Evolutionary conservation across 2,329 filamentous ascomycete genomes (phyloP).

Genomic region (Zarea fungicola): DNA sequence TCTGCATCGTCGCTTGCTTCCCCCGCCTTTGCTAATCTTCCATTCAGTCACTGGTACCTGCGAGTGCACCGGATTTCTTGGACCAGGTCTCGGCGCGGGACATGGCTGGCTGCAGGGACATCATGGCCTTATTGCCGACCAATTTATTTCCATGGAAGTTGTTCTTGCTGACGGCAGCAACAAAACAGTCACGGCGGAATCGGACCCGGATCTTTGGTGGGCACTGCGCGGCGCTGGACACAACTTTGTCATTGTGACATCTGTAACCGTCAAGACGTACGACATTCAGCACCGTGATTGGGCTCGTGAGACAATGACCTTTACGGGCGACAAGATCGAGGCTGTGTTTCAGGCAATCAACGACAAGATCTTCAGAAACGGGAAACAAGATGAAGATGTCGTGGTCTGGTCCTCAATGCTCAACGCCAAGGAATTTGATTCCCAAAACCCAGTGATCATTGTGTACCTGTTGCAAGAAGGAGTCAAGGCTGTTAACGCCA

Average conservation of each 20-base stretch:
- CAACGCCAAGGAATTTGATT: slow-evolving; percentile 34
- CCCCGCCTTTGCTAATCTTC: neutral
- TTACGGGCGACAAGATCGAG: slow-evolving; percentile 44
- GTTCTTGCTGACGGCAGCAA: slow-evolving; percentile 45
- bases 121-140: slow-evolving; percentile 48
- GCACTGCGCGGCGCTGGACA: slow-evolving; percentile 52
- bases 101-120: slow-evolving; percentile 50
- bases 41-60: slow-evolving; percentile 42
- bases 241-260: slow-evolving; percentile 55
- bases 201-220: slow-evolving; percentile 54
- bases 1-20: too few species aligned
- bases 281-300: slow-evolving; percentile 35
- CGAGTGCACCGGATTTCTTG: slow-evolving; percentile 45
- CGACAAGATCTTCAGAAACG: slow-evolving; percentile 36
- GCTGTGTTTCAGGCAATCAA: slow-evolving; percentile 42
- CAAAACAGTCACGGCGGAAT: slow-evolving; percentile 32
- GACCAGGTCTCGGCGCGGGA: slow-evolving; percentile 52
- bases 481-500: slow-evolving; percentile 31
- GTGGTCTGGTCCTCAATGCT: slow-evolving; percentile 48
- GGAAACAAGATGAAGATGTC: slow-evolving; percentile 37
- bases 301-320: slow-evolving; percentile 40
- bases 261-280: slow-evolving; percentile 43
- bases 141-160: slow-evolving; percentile 46
- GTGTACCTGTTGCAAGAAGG: slow-evolving; percentile 40
- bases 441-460: slow-evolving; percentile 35